A percentile compares a stretch with the other conserved stretches of the same genome.
phyloP scores from a whole-genome alignment of 805 yeast species.

The Ascoidea tarda region DNA sequence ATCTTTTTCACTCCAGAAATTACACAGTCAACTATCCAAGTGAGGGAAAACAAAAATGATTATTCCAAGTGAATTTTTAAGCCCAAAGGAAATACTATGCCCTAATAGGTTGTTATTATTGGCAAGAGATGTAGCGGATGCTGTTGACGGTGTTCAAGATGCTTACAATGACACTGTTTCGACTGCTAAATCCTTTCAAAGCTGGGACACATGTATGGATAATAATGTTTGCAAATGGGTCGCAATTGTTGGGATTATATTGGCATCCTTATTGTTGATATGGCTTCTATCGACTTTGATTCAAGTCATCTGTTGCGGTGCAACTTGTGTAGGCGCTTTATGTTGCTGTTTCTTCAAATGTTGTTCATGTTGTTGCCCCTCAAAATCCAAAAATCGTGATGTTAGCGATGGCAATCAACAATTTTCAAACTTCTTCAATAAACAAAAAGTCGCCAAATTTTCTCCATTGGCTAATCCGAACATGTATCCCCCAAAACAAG shows the following conservation, averaged over 20 bases:
- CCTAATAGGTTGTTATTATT: neutral
- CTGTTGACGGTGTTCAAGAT: neutral
- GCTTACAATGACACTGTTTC: conserved; percentile 7
- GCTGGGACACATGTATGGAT: conserved; percentile 74
- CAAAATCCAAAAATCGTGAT: neutral
- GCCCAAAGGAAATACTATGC: neutral
- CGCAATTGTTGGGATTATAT: conserved; percentile 56
- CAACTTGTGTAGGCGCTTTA: conserved; percentile 32
- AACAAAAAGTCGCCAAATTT: conserved; percentile 3
- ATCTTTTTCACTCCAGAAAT: too few relatives aligned
- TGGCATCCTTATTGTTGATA: conserved; percentile 37
- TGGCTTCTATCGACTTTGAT: conserved; percentile 45
- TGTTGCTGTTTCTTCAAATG: conserved; percentile 37
- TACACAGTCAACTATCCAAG: too few relatives aligned
- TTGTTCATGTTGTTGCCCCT: conserved; percentile 7
- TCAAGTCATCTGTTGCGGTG: conserved; percentile 46
- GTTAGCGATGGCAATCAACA: neutral
- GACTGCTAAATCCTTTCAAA: conserved; percentile 34
- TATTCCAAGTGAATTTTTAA: neutral
- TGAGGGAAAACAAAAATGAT: neutral
- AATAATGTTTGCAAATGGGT: conserved; percentile 62
- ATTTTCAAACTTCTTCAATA: neutral
- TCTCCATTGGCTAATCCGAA: conserved; percentile 7
- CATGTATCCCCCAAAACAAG: neutral
- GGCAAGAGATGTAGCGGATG: neutral